Evolutionary conservation across 495 filamentous ascomycete genomes (phyloP).

Genomic region (Aspergillus bertholletiae): DNA sequence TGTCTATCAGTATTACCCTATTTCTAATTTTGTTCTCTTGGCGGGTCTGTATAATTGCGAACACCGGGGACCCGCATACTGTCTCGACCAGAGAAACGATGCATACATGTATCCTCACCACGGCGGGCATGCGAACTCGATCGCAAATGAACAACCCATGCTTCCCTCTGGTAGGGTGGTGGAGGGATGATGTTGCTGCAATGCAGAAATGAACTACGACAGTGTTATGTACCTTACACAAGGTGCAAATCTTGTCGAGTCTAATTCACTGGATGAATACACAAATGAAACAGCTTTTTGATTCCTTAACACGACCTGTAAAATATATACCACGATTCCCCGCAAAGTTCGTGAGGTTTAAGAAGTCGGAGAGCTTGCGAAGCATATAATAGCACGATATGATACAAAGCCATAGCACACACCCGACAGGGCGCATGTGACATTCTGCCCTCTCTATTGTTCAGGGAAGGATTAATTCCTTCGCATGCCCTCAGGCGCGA

Average conservation of each 20-base stretch:
- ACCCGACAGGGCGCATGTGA: neutral
- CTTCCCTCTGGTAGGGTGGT: neutral
- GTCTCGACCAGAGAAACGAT: neutral
- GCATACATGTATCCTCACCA: neutral
- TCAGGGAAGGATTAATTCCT: neutral
- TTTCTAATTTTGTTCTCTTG: neutral
- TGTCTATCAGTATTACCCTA: conserved; percentile 1
- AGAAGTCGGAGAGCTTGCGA: neutral
- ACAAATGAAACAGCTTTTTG: neutral
- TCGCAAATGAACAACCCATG: neutral
- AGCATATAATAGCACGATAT: neutral
- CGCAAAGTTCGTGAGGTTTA: neutral
- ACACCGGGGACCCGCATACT: neutral
- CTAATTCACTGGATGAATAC: neutral
- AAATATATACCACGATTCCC: neutral
- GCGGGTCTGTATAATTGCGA: neutral
- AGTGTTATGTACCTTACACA: neutral
- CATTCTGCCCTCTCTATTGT: neutral
- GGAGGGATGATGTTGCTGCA: neutral
- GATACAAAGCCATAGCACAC: neutral
- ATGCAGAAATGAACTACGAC: neutral
- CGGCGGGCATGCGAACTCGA: neutral
- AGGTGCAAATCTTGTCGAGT: neutral
- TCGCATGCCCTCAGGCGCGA: neutral
- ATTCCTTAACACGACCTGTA: neutral